phyloP scores from a whole-genome alignment of 164 flowering plant species.

The Santalum album region DNA sequence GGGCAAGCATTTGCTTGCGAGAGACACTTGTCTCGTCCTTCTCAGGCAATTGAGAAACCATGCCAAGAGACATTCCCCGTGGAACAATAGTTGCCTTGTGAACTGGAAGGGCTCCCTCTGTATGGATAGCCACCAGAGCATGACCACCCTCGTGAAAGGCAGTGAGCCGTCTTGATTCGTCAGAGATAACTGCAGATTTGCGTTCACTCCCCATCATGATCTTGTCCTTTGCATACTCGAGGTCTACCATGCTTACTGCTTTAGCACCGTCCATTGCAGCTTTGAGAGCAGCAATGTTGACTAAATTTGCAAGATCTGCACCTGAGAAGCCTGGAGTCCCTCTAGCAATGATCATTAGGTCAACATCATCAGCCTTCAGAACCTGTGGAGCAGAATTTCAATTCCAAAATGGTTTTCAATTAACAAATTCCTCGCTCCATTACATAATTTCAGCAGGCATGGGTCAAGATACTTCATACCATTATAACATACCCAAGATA shows the following conservation, averaged over 20 bases:
- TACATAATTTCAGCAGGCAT: too few species aligned
- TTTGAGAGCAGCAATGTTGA: slow-evolving; percentile 84
- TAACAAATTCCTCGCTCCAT: too few species aligned
- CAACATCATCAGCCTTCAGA: slow-evolving; percentile 88
- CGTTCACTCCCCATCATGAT: slow-evolving; percentile 94
- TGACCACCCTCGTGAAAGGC: slow-evolving; percentile 98
- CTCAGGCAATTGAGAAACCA: slow-evolving; percentile 87
- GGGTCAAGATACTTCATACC: too few species aligned
- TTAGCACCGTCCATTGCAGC: slow-evolving; percentile 95
- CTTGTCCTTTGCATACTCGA: slow-evolving; percentile 81
- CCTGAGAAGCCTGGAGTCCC: slow-evolving; percentile 91
- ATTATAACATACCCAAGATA: too few species aligned
- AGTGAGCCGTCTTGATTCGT: slow-evolving; percentile 68
- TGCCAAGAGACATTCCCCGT: slow-evolving; percentile 82
- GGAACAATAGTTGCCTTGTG: slow-evolving; percentile 97
- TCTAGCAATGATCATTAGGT: slow-evolving; percentile 88
- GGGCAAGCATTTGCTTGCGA: slow-evolving; percentile 88
- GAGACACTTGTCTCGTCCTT: slow-evolving; percentile 75
- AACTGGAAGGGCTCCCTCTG: slow-evolving; percentile 93
- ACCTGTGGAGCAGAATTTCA: slow-evolving; percentile 32
- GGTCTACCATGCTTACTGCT: slow-evolving; percentile 72
- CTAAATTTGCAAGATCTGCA: slow-evolving; percentile 91
- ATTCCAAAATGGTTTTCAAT: too few species aligned
- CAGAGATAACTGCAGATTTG: slow-evolving; percentile 92
- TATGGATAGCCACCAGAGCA: slow-evolving; percentile 86